Percentiles rank a stretch among this genome's conserved stretches.
Evolutionary conservation across 495 filamentous ascomycete species (phyloP).

Genomic region (Pyronema omphalodes): DNA sequence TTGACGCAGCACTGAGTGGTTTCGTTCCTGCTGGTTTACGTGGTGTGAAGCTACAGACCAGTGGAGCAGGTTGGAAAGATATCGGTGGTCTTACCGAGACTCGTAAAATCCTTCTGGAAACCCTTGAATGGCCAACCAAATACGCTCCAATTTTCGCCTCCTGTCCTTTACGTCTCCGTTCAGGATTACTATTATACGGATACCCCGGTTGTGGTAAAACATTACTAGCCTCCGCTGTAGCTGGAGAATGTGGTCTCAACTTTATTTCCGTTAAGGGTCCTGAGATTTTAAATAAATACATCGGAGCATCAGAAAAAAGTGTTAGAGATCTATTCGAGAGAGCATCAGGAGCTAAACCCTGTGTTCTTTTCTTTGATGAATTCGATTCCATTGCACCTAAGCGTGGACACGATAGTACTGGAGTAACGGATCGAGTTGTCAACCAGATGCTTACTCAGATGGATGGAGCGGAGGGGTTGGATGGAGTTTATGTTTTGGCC

Average conservation of each 20-base stretch:
- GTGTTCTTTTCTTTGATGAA: slow-evolving; percentile 93
- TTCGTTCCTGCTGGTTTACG: slow-evolving; percentile 89
- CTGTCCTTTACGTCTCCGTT: slow-evolving; percentile 80
- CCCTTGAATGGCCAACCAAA: slow-evolving; percentile 88
- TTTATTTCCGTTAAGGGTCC: slow-evolving; percentile 97
- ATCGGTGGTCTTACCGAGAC: slow-evolving; percentile 81
- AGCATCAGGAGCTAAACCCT: slow-evolving; percentile 73
- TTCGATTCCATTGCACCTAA: slow-evolving; percentile 96
- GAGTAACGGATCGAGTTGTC: slow-evolving; percentile 94
- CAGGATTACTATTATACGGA: slow-evolving; percentile 79
- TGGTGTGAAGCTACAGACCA: slow-evolving; percentile 80
- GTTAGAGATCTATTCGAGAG: slow-evolving; percentile 89
- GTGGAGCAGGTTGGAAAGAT: slow-evolving; percentile 51
- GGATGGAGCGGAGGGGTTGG: slow-evolving; percentile 91
- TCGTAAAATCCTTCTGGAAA: slow-evolving; percentile 74
- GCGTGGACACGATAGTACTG: slow-evolving; percentile 87
- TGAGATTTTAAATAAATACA: slow-evolving; percentile 97
- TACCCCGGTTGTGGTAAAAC: slow-evolving; percentile 96
- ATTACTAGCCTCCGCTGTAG: slow-evolving; percentile 77
- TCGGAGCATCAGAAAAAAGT: slow-evolving; percentile 85
- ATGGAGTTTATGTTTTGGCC: slow-evolving; percentile 87
- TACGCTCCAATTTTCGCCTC: slow-evolving; percentile 96
- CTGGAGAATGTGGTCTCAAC: slow-evolving; percentile 88
- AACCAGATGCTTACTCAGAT: slow-evolving; percentile 97
- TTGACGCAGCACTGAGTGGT: slow-evolving; percentile 63